Conservation (phyloP, 306 rosid species). For the Abrus precatorius region DNA sequence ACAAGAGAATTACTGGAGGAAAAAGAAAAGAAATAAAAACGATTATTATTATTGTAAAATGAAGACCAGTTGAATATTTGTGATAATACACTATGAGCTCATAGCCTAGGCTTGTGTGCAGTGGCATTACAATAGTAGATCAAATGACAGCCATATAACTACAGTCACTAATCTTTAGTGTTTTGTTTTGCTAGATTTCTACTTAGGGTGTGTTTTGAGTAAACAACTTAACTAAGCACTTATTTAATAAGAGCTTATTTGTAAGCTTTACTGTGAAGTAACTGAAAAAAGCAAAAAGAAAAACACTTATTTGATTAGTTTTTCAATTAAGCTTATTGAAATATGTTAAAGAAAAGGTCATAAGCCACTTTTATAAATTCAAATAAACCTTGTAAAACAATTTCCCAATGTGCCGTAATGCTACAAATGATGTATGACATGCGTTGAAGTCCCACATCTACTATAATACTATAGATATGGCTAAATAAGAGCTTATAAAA, state of each 20-base stretch:
- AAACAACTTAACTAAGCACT: background rate
- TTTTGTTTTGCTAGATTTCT: conserved; percentile 18
- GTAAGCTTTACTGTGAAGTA: background rate
- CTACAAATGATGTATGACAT: conserved; percentile 28
- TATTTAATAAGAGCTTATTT: background rate
- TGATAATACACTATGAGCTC: conserved; percentile 16
- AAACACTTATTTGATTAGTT: background rate
- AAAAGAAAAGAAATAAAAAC: background rate
- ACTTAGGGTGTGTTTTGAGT: background rate
- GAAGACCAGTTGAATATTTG: conserved; percentile 19
- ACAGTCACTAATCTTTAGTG: conserved; percentile 3
- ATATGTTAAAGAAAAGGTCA: background rate
- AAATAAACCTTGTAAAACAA: background rate
- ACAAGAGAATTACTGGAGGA: conserved; percentile 3
- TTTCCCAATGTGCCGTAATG: background rate
- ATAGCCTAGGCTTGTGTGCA: conserved; percentile 32
- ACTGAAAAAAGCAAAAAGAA: background rate
- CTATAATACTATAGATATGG: too few species aligned
- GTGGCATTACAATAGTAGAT: conserved; percentile 17
- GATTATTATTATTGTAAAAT: conserved; percentile 20
- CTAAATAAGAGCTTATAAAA: too few species aligned
- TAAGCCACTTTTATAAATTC: background rate
- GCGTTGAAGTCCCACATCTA: background rate
- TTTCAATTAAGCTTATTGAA: conserved; percentile 1
- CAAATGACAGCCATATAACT: conserved; percentile 19